Base-by-base conservation (phyloP, 2,329 filamentous ascomycete genomes). In the Calonectria honghensis region DNA sequence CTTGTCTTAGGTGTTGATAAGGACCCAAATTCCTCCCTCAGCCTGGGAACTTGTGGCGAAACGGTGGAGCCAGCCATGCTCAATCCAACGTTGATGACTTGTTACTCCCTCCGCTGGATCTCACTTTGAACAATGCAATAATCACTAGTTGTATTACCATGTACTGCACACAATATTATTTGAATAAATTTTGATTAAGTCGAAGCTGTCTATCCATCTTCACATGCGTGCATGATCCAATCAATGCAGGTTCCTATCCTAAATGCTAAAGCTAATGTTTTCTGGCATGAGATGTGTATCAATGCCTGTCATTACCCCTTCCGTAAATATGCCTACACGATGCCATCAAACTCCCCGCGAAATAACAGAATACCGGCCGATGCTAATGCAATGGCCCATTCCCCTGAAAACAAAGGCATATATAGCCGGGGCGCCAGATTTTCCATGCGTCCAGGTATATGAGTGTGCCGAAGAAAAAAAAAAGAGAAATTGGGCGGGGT, bases 401-500 rank as follows among this genome's bases (percentile, higher is more conserved):
- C 66, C 45, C 45, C 31, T 45, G 41, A 24, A 59, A 67, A 50
- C 39, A 52, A 68, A 24, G 52, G 65, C 61, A 70, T 41, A 65
- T 37, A 39, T 50, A 67, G 66, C 68, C 45, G 61, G 32, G 35
- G 65, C 54, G 65, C 57, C 51, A 16, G 61, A 45, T 59, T 70
- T 39, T 59, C 67, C 61, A 48, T 61, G 57, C 35, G 66, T 73
- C 59, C 51, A 73, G 67, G 59, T 70, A 71, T 68, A 76, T 63
- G 45, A 57, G 54, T 24, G 63, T 61, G 68, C 41, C n/a, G 32
- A 57, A 66, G 65, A 59, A 67, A 77, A 75, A 78, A 48, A 48
- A 67, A 31, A 70, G 39, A 27, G 50, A 73, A 78, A 68, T 59
- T 66, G 59, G 65, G 74, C 76, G 77, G 73, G 74, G 74, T 80